Evolutionary conservation across 176 grass and related monocot genomes (phyloP), one percentile per base, ranked within the genome.

Genomic region (Oryza australiensis): DNA sequence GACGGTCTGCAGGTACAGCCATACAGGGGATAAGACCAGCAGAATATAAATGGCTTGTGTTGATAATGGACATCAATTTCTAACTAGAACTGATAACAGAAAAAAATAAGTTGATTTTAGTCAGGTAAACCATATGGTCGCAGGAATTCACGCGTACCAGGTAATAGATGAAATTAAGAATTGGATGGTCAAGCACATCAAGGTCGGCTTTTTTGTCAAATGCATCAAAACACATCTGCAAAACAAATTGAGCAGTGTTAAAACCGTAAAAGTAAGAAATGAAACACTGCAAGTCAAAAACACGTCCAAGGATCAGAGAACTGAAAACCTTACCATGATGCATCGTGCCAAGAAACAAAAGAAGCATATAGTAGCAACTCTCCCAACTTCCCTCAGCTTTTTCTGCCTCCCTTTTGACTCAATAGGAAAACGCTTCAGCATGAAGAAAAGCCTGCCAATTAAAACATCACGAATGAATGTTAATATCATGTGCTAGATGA

Each of bases 321-420:
- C 38, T 42, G 7, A 86, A 80, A 89, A 79, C 67, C 80, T 83
- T 88, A 95, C 92, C 90, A 88, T 91, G 22, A 98, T 68, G 48
- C 88, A 95, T 64, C 90, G 82, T 76, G 82, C 84, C 62, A 89
- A 59, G 87, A 95, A 93, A 81, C 95, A 98, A 64, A 45, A 73
- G 45, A 88, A 95, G 78, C 95, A 98, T 85, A 98, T 93, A 41
- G 72, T 84, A n/a, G 90, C 85, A 49, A 98, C 85, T 86, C 83
- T 93, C 71, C 84, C 88, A 43, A 98, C 95, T 84, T 98, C 95
- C 32, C 86, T 88, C 84, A 98, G 68, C 53, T 98, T 98, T 80
- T 90, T 73, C 33, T 82, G 79, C 72, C 90, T 87, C 33, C 95
- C 92, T 89, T 95, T 95, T 3, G 95, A 98, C 59, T 98, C 95